These are phyloP conservation scores for Lignosus rhinocerotis DNA, from an alignment of 1,284 basidiomycete genomes.

Conservation along the genomic window DNA sequence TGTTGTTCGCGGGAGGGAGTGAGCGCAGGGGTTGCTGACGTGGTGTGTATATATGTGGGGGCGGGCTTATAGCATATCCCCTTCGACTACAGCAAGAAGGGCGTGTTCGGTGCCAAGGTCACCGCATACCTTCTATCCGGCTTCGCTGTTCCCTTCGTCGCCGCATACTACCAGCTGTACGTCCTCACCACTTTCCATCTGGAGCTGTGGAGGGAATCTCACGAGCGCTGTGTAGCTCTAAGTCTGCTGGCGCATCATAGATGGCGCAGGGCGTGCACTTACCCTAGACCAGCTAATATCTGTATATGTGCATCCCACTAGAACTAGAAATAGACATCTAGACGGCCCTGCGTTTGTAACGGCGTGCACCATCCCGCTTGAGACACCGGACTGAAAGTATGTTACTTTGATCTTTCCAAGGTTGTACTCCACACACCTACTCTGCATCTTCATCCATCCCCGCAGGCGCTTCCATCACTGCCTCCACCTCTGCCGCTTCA, in stretches of 20 bases:
- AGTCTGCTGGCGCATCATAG: constrained; percentile 23
- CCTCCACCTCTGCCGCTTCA: constrained; percentile 17
- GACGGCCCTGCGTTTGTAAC: not conserved
- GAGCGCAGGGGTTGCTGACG: constrained; percentile 8
- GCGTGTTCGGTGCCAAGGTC: constrained; percentile 59
- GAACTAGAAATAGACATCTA: constrained; percentile 7
- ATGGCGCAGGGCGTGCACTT: constrained; percentile 2
- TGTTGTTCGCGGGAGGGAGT: not conserved
- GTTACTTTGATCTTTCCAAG: not conserved
- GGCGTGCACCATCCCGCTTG: not conserved
- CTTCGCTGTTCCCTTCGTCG: constrained; percentile 68
- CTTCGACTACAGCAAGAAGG: constrained; percentile 61
- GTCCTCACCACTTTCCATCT: constrained; percentile 32
- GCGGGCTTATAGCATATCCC: constrained; percentile 58
- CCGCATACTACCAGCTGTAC: constrained; percentile 65
- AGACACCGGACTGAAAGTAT: not conserved
- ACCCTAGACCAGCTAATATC: constrained; percentile 21
- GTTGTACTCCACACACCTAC: not conserved
- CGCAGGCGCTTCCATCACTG: constrained; percentile 8
- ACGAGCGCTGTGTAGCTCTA: constrained; percentile 18
- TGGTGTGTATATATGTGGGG: not conserved
- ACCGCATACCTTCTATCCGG: constrained; percentile 53
- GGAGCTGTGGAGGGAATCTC: not conserved
- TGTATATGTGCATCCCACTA: constrained; percentile 11
- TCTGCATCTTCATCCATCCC: constrained; percentile 4